phyloP scores from a whole-genome alignment of 441 rosid genomes.

The Theobroma grandiflorum region DNA sequence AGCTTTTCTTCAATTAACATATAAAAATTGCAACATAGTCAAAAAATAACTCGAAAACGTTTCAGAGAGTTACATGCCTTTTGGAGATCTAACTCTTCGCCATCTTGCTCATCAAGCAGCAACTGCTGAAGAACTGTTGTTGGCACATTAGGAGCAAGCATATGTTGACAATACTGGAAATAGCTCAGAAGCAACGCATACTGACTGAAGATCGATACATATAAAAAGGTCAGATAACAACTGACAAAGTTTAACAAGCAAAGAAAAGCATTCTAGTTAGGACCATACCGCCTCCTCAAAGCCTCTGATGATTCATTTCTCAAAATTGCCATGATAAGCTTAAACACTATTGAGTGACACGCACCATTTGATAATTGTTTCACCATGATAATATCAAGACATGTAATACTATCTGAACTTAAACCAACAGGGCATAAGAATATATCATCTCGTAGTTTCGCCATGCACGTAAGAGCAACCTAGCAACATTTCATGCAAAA shows the following conservation, averaged over 20 bases:
- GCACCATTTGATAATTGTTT: constrained; percentile 95
- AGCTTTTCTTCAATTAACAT: constrained; percentile 21
- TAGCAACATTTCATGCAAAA: constrained; percentile 40
- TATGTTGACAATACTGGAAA: constrained; percentile 96
- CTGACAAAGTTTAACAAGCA: constrained; percentile 14
- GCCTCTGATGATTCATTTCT: constrained; percentile 96
- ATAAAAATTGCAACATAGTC: constrained; percentile 11
- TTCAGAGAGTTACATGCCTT: constrained; percentile 50
- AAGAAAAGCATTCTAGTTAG: constrained; percentile 25
- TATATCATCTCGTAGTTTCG: constrained; percentile 92
- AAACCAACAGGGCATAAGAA: constrained; percentile 70
- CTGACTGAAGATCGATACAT: constrained; percentile 59
- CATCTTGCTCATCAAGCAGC: constrained; percentile 83
- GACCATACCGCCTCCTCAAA: constrained; percentile 92
- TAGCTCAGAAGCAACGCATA: constrained; percentile 95
- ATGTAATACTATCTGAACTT: constrained; percentile 78
- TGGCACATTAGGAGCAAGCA: constrained; percentile 88
- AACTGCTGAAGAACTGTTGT: constrained; percentile 77
- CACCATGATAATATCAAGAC: constrained; percentile 84
- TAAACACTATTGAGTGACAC: constrained; percentile 83
- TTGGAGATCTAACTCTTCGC: constrained; percentile 87
- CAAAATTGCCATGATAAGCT: constrained; percentile 88
- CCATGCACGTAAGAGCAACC: constrained; percentile 99
- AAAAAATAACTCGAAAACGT: neutral
- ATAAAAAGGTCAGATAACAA: constrained; percentile 35